phyloP scores from a whole-genome alignment of 192 early-diverging fungal species.

The Mortierella antarctica region DNA sequence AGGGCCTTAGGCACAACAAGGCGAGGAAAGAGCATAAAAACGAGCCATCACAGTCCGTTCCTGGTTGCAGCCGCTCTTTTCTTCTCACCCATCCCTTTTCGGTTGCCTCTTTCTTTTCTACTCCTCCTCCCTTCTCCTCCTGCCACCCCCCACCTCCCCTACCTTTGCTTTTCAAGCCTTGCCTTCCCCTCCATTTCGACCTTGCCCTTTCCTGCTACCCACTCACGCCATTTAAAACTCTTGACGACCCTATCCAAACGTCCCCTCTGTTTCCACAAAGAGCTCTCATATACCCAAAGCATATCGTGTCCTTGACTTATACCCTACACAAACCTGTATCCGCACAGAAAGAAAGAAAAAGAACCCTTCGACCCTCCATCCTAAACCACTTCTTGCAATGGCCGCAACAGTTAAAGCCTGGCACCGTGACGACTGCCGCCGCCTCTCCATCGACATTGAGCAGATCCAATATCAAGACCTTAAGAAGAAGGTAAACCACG shows the following conservation, averaged over 20 bases:
- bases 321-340: not conserved
- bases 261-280: not conserved
- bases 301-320: too few relatives aligned
- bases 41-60: not conserved
- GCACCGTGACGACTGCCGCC: slow-evolving; percentile 46
- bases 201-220: not conserved
- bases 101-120: not conserved
- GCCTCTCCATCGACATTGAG: slow-evolving; percentile 48
- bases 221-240: not conserved
- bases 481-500: slow-evolving; percentile 35
- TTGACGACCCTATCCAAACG: not conserved
- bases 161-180: not conserved
- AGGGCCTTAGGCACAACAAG: too few relatives aligned
- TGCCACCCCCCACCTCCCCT: not conserved
- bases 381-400: slow-evolving; percentile 18
- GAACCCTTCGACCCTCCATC: not conserved
- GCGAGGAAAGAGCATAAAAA: too few relatives aligned
- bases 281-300: not conserved
- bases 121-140: not conserved
- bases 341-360: not conserved
- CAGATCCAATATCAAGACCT: slow-evolving; percentile 52
- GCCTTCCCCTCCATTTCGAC: not conserved
- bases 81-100: slow-evolving; percentile 3
- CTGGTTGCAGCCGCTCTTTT: not conserved
- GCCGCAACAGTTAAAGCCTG: slow-evolving; percentile 50